Evolutionary conservation across 2,329 filamentous ascomycete genomes (phyloP).

Genomic region (Dendryphion nanum): DNA sequence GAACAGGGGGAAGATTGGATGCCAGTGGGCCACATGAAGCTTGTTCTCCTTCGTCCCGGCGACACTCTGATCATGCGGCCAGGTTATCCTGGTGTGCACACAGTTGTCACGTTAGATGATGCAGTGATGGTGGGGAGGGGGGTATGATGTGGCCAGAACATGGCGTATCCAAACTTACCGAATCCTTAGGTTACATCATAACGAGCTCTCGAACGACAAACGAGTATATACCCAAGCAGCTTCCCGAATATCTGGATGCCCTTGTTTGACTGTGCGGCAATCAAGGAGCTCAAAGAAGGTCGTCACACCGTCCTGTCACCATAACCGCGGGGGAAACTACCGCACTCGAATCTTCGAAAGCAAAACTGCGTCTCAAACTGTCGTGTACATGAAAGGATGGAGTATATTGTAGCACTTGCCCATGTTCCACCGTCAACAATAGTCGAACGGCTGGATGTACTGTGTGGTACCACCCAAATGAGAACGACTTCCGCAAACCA

Average conservation of each 20-base stretch:
- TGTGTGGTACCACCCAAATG: too few species aligned
- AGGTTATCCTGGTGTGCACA: slow-evolving; percentile 4
- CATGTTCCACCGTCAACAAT: too few species aligned
- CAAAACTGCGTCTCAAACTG: too few species aligned
- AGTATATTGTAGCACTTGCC: too few species aligned
- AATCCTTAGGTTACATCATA: not conserved
- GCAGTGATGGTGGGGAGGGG: slow-evolving; percentile 3
- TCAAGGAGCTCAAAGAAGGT: too few species aligned
- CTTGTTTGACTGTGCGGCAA: too few species aligned
- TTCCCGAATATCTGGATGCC: not conserved
- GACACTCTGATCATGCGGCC: slow-evolving; percentile 8
- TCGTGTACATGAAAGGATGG: too few species aligned
- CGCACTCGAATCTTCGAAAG: too few species aligned
- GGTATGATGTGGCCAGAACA: slow-evolving; percentile 7
- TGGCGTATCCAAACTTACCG: slow-evolving; percentile 2
- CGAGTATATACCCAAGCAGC: not conserved
- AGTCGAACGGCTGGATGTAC: too few species aligned
- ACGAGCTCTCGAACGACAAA: not conserved
- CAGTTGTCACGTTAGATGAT: slow-evolving; percentile 6
- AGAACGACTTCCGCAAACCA: too few species aligned
- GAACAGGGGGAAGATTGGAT: slow-evolving; percentile 1
- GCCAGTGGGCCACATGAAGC: not conserved
- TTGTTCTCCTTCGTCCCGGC: slow-evolving; percentile 4
- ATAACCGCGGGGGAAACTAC: too few species aligned
- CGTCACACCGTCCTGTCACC: too few species aligned